Conservation (phyloP, 805 yeast species). For the Yueomyces sp. region DNA sequence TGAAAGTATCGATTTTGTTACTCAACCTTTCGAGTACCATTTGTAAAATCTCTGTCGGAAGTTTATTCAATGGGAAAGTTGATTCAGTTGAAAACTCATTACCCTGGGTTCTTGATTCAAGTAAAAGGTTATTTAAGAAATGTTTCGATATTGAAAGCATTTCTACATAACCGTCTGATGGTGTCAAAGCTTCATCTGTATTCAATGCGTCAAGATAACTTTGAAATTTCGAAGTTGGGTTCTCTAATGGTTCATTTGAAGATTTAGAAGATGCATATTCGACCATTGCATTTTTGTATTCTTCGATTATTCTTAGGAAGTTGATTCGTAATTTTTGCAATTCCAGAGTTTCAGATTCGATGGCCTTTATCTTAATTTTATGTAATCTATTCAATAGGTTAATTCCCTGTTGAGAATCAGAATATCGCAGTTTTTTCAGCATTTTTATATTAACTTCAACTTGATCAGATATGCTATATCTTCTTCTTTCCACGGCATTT, state of each 20-base stretch:
- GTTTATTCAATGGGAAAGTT: constrained; percentile 18
- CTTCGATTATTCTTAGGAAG: constrained; percentile 14
- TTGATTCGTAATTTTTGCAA: constrained; percentile 15
- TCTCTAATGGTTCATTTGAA: constrained; percentile 8
- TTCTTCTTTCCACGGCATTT: constrained; percentile 14
- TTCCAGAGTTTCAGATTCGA: constrained; percentile 21
- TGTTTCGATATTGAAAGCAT: background rate
- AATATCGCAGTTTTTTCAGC: constrained; percentile 8
- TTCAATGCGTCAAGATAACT: constrained; percentile 14
- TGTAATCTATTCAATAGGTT: constrained; percentile 16
- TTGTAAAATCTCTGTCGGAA: constrained; percentile 46
- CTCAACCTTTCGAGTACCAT: constrained; percentile 53
- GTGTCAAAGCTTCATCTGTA: constrained; percentile 6
- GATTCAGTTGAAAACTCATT: background rate
- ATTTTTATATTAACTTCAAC: constrained; percentile 13
- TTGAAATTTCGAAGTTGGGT: constrained; percentile 16
- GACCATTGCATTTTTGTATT: constrained; percentile 15
- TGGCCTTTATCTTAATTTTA: constrained; percentile 19
- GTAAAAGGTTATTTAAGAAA: background rate
- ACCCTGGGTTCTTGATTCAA: background rate
- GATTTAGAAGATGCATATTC: constrained; percentile 9
- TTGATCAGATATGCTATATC: constrained; percentile 13
- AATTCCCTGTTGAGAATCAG: constrained; percentile 9
- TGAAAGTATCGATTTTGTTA: constrained; percentile 44
- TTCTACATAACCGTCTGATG: background rate